Percentiles rank a stretch among this genome's conserved stretches.
Conservation (phyloP, 176 grass and related monocot genomes). For the Phoenix roebelenii region DNA sequence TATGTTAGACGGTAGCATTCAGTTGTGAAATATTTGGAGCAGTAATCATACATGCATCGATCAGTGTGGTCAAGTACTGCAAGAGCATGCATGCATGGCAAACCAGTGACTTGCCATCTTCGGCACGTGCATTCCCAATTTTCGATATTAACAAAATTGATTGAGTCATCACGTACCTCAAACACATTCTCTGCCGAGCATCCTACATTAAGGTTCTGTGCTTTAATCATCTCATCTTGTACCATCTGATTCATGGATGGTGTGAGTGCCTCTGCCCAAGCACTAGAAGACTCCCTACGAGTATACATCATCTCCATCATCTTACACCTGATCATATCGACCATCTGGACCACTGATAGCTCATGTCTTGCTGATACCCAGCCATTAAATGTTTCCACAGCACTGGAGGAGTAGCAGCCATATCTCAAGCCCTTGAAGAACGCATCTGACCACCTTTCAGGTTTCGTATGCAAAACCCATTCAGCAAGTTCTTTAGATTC, state of each 20-base stretch:
- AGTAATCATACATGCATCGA: conserved; percentile 62
- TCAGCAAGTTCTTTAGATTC: conserved; percentile 72
- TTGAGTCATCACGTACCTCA: conserved; percentile 68
- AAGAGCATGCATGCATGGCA: conserved; percentile 86
- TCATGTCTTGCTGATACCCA: conserved; percentile 73
- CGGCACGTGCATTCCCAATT: conserved; percentile 68
- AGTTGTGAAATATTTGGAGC: conserved; percentile 57
- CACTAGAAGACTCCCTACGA: conserved; percentile 52
- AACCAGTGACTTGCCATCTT: conserved; percentile 61
- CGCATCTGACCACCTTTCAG: conserved; percentile 89
- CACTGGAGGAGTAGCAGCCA: conserved; percentile 66
- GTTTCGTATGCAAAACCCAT: conserved; percentile 83
- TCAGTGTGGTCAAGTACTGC: conserved; percentile 52
- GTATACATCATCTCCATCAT: conserved; percentile 96
- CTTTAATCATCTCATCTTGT: conserved; percentile 66
- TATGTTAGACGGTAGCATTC: conserved; percentile 63
- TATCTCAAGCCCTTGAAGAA: conserved; percentile 63
- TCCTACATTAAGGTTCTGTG: conserved; percentile 52
- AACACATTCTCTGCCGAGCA: conserved; percentile 54
- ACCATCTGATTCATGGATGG: conserved; percentile 62
- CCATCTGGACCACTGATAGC: conserved; percentile 77
- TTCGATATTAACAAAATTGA: conserved; percentile 61
- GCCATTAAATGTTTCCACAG: conserved; percentile 40
- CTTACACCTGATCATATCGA: conserved; percentile 77
- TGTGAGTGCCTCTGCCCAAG: conserved; percentile 55